Percentiles rank a stretch among this genome's conserved stretches.
Conservation (phyloP, 176 grass and related monocot genomes). For the Lolium rigidum region DNA sequence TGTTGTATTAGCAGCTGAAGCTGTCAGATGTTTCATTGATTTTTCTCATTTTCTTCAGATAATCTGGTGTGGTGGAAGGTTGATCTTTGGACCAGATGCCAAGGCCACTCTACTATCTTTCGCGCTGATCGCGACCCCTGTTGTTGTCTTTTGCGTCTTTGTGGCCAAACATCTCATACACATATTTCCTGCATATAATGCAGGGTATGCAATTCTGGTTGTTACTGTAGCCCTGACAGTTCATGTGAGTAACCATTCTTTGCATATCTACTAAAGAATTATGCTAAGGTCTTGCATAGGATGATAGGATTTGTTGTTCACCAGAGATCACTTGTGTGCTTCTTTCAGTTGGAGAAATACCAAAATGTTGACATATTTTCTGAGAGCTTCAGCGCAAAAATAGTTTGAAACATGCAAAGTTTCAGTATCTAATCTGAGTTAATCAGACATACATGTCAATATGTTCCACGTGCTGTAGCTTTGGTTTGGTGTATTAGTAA, state of each 20-base stretch:
- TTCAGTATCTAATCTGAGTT: background rate
- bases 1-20: constrained; percentile 11
- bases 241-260: constrained; percentile 73
- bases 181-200: constrained; percentile 83
- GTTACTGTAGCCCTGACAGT: constrained; percentile 71
- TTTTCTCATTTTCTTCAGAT: constrained; percentile 65
- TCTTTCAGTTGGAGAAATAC: constrained; percentile 13
- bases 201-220: constrained; percentile 80
- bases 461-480: constrained; percentile 8
- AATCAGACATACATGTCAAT: background rate
- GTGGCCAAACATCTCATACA: constrained; percentile 90
- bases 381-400: background rate
- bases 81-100: constrained; percentile 98
- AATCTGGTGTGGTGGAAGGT: constrained; percentile 84
- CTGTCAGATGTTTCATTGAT: constrained; percentile 35
- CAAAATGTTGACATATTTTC: background rate
- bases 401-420: background rate
- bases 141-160: constrained; percentile 80
- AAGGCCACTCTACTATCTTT: constrained; percentile 75
- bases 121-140: constrained; percentile 71
- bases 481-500: background rate
- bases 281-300: constrained; percentile 19
- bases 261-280: constrained; percentile 32
- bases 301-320: constrained; percentile 4
- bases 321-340: background rate